Evolutionary conservation across 2,329 filamentous ascomycete species (phyloP), one percentile per base, ranked within the genome.

Genomic region (Fusarium bulbicola): DNA sequence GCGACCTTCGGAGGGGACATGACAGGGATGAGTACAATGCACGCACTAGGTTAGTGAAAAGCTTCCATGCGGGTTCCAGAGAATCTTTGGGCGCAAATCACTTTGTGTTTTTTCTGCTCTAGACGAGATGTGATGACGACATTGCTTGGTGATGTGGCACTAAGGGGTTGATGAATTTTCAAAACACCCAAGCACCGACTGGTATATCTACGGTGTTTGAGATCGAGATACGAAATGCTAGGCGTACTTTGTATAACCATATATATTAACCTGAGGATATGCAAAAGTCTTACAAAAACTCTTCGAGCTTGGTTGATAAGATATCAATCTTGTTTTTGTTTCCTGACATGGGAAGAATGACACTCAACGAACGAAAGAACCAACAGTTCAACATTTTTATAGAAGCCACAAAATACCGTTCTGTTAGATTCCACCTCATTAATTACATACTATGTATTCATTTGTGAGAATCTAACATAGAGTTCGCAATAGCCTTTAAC

Each of bases 361-460:
- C 5, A 18, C 0, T 4, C 5, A 1, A 2, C 1, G 8, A 15
- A 24, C 1, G 1, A 11, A 15, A 12, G 1, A 7, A 5, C 3
- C 0, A 6, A 26, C 3, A 11, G 7, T 3, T 26, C 2, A 15
- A 4, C 2, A 26, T 21, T 8, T 8, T 3, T 4, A 1, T 20
- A 8, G 1, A 15, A 20, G 0, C 9, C 4, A 15, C 6, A 15
- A 12, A 36, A 7, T 20, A 4, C 2, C 7, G 20, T 8, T 0
- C 1, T 12, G 3, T 14, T 5, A 1, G 6, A 10, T 15, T 1
- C 4, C 1, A 20, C 13, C 16, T 20, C 2, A 1, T 8, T 6
- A 10, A 15, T 11, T 14, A 14, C 30, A 0, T 32, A 6, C 7
- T 13, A 13, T 10, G 0, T 18, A 20, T 15, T 12, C 1, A 36